phyloP scores from a whole-genome alignment of 1,284 basidiomycete species.

The Rhizopogon parksii region DNA sequence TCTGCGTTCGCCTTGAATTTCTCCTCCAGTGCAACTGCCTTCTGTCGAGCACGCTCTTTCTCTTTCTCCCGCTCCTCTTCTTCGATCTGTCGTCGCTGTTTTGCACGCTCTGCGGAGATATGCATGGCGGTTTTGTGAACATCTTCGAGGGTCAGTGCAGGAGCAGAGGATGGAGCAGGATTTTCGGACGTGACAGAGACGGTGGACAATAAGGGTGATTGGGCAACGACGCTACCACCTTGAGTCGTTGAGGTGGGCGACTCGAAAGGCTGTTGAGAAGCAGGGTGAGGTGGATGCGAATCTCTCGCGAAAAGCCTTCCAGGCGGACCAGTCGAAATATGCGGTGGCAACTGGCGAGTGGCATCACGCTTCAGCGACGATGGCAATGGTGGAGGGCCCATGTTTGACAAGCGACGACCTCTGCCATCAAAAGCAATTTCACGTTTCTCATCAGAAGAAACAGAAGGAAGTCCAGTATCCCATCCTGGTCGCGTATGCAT shows the following conservation, averaged over 20 bases:
- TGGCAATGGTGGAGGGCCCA: conserved; percentile 46
- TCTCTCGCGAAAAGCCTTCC: conserved; percentile 36
- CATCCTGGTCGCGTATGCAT: not conserved
- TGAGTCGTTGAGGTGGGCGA: conserved; percentile 5
- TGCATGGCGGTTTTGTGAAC: conserved; percentile 84
- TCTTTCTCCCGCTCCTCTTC: conserved; percentile 82
- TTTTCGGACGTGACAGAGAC: conserved; percentile 19
- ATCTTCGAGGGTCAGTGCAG: conserved; percentile 59
- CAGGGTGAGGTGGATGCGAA: conserved; percentile 21
- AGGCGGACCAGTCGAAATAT: conserved; percentile 27
- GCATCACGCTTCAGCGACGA: conserved; percentile 28
- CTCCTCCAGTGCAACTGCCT: conserved; percentile 81
- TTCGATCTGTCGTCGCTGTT: conserved; percentile 71
- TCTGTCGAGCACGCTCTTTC: conserved; percentile 76
- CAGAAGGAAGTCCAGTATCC: not conserved
- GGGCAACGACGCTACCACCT: conserved; percentile 3
- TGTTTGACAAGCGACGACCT: conserved; percentile 34
- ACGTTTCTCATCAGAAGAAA: not conserved
- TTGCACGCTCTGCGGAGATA: conserved; percentile 81
- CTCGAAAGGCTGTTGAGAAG: conserved; percentile 3
- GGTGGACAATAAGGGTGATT: conserved; percentile 1
- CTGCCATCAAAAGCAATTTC: conserved; percentile 19
- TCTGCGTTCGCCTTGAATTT: conserved; percentile 47
- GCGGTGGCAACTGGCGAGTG: conserved; percentile 42
- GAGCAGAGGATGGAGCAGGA: conserved; percentile 29